A percentile compares a stretch with the other conserved stretches of the same genome.
Evolutionary conservation across 371 early-diverging fungal species (phyloP).

Genomic region (Massospora cicadina): DNA sequence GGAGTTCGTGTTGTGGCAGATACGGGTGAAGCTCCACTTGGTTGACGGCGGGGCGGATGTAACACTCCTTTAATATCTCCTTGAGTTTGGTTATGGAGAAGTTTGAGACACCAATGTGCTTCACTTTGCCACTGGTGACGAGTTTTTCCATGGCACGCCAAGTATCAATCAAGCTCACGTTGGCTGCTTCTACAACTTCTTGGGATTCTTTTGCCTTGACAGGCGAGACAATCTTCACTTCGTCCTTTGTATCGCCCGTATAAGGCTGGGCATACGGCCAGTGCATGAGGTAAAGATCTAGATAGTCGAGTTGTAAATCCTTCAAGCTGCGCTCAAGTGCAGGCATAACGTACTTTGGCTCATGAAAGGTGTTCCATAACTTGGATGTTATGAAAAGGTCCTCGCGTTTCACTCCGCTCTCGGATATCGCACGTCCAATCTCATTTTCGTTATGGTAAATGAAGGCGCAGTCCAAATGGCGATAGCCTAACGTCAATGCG

Average conservation of each 20-base stretch:
- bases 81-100: constrained; percentile 43
- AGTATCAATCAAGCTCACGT: constrained; percentile 28
- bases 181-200: constrained; percentile 33
- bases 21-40: constrained; percentile 76
- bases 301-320: constrained; percentile 57
- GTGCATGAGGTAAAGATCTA: constrained; percentile 76
- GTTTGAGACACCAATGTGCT: constrained; percentile 46
- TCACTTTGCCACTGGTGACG: constrained; percentile 31
- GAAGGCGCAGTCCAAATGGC: constrained; percentile 58
- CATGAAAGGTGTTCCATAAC: constrained; percentile 73
- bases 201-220: constrained; percentile 51
- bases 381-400: constrained; percentile 78
- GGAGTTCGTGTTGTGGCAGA: constrained; percentile 25
- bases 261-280: constrained; percentile 21
- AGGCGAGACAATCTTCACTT: constrained; percentile 24
- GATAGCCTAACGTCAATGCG: constrained; percentile 43
- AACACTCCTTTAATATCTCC: constrained; percentile 39
- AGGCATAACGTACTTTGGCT: constrained; percentile 42
- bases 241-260: constrained; percentile 9
- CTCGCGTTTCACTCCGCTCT: constrained; percentile 36
- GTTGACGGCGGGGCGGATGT: constrained; percentile 62
- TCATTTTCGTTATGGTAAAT: constrained; percentile 62
- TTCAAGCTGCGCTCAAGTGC: constrained; percentile 41
- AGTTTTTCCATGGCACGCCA: constrained; percentile 54
- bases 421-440: constrained; percentile 52